A percentile compares a stretch with the other conserved stretches of the same genome.
Evolutionary conservation across 2,329 filamentous ascomycete genomes (phyloP).

Genomic region (Botrytis squamosa): DNA sequence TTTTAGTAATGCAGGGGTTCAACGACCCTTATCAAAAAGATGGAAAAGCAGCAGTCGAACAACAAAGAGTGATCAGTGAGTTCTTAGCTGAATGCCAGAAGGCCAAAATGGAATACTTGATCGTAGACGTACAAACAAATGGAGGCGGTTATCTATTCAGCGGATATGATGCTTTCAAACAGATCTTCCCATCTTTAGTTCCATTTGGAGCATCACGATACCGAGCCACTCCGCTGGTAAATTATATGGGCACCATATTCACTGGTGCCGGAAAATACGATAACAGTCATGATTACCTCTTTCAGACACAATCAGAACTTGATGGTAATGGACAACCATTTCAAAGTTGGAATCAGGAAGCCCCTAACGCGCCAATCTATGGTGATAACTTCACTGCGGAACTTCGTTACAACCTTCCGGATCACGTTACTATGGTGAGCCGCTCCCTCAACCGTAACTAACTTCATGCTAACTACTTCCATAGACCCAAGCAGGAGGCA

Average conservation of each 20-base stretch:
- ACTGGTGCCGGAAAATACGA: constrained; percentile 10
- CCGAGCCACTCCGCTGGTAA: constrained; percentile 15
- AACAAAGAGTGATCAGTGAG: constrained; percentile 16
- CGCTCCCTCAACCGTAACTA: not conserved
- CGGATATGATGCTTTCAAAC: constrained; percentile 50
- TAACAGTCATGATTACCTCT: not conserved
- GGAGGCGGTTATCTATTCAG: constrained; percentile 52
- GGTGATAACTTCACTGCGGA: constrained; percentile 21
- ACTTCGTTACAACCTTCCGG: constrained; percentile 32
- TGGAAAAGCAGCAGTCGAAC: not conserved
- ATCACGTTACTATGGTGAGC: constrained; percentile 27
- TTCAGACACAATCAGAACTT: constrained; percentile 2
- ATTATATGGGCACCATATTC: constrained; percentile 20
- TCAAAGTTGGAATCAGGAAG: constrained; percentile 25
- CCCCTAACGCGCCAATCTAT: not conserved
- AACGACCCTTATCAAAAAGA: constrained; percentile 28
- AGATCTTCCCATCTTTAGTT: constrained; percentile 36
- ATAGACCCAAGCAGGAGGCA: constrained; percentile 25
- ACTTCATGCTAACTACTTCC: not conserved
- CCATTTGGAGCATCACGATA: constrained; percentile 44
- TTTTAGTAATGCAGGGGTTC: constrained; percentile 27
- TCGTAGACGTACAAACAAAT: constrained; percentile 58
- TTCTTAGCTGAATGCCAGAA: constrained; percentile 18
- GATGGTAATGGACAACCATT: constrained; percentile 26
- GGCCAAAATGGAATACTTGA: constrained; percentile 17